Conservation (phyloP, 2,329 filamentous ascomycete species). For the Harringtonia aguacate region DNA sequence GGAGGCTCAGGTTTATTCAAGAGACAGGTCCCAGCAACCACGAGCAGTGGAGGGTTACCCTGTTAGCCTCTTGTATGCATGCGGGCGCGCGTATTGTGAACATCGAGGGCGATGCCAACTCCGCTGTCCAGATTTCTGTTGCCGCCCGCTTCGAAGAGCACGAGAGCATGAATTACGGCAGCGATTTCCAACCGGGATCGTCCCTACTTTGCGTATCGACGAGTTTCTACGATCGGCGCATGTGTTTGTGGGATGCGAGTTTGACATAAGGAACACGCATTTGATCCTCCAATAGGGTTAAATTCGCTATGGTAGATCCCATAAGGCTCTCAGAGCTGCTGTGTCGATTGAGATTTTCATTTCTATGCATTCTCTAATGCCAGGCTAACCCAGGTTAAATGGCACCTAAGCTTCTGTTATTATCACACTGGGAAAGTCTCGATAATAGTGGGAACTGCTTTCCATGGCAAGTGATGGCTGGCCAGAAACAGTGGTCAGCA, state of each 20-base stretch:
- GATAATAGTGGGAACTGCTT: too few relatives aligned
- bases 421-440: too few relatives aligned
- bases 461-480: too few relatives aligned
- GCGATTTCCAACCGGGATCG: conserved; percentile 48
- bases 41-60: conserved; percentile 20
- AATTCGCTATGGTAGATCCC: too few relatives aligned
- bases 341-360: too few relatives aligned
- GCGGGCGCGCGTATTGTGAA: conserved; percentile 63
- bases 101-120: conserved; percentile 24
- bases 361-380: too few relatives aligned
- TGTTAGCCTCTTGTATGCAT: conserved; percentile 93
- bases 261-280: too few relatives aligned
- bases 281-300: too few relatives aligned
- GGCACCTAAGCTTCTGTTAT: too few relatives aligned
- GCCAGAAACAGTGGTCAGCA: too few relatives aligned
- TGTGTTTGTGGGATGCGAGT: conserved; percentile 52
- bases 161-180: conserved; percentile 90
- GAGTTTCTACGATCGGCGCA: conserved; percentile 64
- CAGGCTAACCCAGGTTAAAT: too few relatives aligned
- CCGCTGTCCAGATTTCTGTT: conserved; percentile 51
- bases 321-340: too few relatives aligned
- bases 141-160: conserved; percentile 72
- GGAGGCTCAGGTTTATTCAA: conserved; percentile 65
- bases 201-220: conserved; percentile 50
- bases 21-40: conserved; percentile 10